These are phyloP conservation scores for Cryptococcus sp. DNA, from an alignment of 1,284 basidiomycete species.

Conservation along the genomic window DNA sequence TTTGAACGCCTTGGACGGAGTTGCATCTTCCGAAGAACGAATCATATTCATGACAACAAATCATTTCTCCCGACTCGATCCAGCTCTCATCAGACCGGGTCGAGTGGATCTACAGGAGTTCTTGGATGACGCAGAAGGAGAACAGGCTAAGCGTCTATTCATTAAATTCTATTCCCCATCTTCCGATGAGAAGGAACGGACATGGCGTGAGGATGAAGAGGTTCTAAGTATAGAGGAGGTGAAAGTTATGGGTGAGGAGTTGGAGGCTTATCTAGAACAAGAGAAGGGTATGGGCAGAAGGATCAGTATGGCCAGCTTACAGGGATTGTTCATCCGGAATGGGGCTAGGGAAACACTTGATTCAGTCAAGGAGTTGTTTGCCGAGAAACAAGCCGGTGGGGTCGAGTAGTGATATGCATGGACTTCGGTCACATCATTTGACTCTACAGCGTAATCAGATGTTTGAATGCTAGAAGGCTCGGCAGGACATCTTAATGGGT, in stretches of 20 bases:
- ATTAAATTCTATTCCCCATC: slow-evolving; percentile 67
- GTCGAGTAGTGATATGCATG: too few species aligned
- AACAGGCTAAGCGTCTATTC: slow-evolving; percentile 77
- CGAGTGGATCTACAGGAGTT: slow-evolving; percentile 82
- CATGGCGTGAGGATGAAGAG: slow-evolving; percentile 34
- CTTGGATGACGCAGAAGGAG: slow-evolving; percentile 80
- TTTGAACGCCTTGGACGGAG: slow-evolving; percentile 94
- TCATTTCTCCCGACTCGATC: slow-evolving; percentile 61
- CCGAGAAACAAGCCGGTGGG: neutral
- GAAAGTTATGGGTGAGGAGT: slow-evolving; percentile 53
- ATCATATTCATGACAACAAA: slow-evolving; percentile 99
- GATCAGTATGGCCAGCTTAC: slow-evolving; percentile 89
- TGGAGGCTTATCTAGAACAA: slow-evolving; percentile 56
- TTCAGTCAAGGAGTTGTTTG: slow-evolving; percentile 52
- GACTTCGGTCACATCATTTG: too few species aligned
- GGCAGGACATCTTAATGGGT: too few species aligned
- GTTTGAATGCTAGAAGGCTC: too few species aligned
- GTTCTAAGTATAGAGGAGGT: slow-evolving; percentile 56
- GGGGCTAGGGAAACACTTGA: slow-evolving; percentile 60
- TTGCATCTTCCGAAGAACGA: slow-evolving; percentile 94
- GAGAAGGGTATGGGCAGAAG: slow-evolving; percentile 54
- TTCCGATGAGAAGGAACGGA: slow-evolving; percentile 18
- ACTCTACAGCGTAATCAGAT: too few species aligned
- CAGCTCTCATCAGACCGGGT: slow-evolving; percentile 90
- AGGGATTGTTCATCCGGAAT: slow-evolving; percentile 85